Percentiles rank a stretch among this genome's conserved stretches.
Conservation (phyloP, 2,329 filamentous ascomycete genomes). For the Allantophomopsis cytisporea region DNA sequence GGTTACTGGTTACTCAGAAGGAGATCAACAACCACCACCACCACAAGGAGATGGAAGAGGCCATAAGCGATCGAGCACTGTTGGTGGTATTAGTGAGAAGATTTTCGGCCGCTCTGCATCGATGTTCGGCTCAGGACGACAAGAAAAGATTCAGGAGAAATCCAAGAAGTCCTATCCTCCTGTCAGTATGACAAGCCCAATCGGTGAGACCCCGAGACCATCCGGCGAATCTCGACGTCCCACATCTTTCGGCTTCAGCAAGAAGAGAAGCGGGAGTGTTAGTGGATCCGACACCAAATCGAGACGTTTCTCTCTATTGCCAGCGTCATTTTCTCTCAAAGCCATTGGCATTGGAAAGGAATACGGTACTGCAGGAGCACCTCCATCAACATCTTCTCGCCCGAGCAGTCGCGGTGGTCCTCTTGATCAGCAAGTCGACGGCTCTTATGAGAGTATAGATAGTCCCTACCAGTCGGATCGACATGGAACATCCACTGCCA, state of each 20-base stretch:
- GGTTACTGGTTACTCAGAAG: slow-evolving; percentile 39
- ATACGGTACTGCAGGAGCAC: not conserved
- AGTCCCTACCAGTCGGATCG: slow-evolving; percentile 18
- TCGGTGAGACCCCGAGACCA: slow-evolving; percentile 28
- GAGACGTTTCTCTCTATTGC: slow-evolving; percentile 59
- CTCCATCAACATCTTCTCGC: slow-evolving; percentile 9
- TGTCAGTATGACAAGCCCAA: slow-evolving; percentile 71
- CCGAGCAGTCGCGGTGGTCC: slow-evolving; percentile 10
- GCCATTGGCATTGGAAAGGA: slow-evolving; percentile 48
- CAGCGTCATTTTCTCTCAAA: slow-evolving; percentile 49
- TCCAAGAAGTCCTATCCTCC: slow-evolving; percentile 65
- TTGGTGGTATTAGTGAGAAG: slow-evolving; percentile 71
- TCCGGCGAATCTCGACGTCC: slow-evolving; percentile 67
- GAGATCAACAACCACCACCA: slow-evolving; percentile 18
- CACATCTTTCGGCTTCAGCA: slow-evolving; percentile 54
- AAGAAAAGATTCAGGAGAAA: slow-evolving; percentile 42
- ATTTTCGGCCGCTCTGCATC: slow-evolving; percentile 75
- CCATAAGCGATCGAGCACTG: slow-evolving; percentile 62
- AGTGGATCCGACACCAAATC: slow-evolving; percentile 41
- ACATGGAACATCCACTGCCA: slow-evolving; percentile 23
- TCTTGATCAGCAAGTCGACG: slow-evolving; percentile 10
- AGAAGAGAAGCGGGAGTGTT: slow-evolving; percentile 58
- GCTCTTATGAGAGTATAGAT: slow-evolving; percentile 13
- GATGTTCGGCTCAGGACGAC: slow-evolving; percentile 50
- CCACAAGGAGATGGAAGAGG: slow-evolving; percentile 26